Conservation (phyloP, 306 rosid genomes). For the Prosopis cineraria region DNA sequence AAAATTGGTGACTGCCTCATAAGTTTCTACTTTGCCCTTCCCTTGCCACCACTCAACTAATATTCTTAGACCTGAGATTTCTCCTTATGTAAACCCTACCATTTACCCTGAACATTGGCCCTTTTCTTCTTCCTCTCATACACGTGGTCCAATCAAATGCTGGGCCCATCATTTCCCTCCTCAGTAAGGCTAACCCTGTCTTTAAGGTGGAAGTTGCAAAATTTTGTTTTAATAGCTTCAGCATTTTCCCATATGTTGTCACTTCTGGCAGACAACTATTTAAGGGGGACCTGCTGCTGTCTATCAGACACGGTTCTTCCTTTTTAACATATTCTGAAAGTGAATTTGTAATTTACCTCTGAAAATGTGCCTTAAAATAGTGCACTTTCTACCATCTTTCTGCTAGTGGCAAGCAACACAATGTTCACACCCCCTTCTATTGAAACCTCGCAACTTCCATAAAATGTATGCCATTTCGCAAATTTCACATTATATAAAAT, state of each 20-base stretch:
- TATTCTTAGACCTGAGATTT: neutral
- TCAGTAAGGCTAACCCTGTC: neutral
- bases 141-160: neutral
- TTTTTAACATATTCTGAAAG: neutral
- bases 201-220: neutral
- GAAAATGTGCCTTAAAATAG: neutral
- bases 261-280: neutral
- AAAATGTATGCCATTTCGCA: neutral
- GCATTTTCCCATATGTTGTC: neutral
- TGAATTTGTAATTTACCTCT: neutral
- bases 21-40: neutral
- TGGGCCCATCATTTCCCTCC: neutral
- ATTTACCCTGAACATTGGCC: neutral
- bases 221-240: neutral
- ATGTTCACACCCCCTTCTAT: neutral
- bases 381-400: neutral
- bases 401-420: neutral
- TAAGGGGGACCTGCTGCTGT: neutral
- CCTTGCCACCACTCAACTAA: neutral
- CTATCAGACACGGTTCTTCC: neutral
- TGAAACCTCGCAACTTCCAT: neutral
- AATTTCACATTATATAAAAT: neutral
- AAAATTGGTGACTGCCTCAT: neutral
- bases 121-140: neutral
- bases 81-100: neutral